These are phyloP conservation scores for Fusarium anthophilum DNA, from an alignment of 2,329 filamentous ascomycete genomes.

Conservation along the genomic window DNA sequence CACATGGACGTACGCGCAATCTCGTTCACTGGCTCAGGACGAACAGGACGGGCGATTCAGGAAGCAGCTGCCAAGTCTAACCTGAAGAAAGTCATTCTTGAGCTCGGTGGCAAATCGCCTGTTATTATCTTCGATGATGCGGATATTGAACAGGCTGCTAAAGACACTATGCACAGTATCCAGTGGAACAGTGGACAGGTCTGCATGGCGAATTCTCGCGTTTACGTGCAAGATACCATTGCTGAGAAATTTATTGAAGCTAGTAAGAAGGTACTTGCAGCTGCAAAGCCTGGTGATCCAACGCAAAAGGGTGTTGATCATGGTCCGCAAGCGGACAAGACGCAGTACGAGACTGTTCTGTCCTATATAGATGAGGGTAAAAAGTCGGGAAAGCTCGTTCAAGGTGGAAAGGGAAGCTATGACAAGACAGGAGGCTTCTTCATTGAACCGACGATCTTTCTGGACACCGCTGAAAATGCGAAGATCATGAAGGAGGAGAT, in stretches of 20 bases:
- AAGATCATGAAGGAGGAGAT: constrained; percentile 68
- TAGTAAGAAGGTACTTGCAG: constrained; percentile 6
- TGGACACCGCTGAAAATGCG: constrained; percentile 40
- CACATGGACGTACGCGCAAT: constrained; percentile 78
- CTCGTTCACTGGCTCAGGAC: constrained; percentile 79
- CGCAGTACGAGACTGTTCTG: constrained; percentile 21
- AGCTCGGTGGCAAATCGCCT: constrained; percentile 75
- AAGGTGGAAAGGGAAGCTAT: constrained; percentile 18
- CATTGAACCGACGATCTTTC: constrained; percentile 30
- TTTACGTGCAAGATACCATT: constrained; percentile 65
- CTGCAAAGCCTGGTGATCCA: constrained; percentile 9
- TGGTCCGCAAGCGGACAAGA: constrained; percentile 26
- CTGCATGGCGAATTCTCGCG: constrained; percentile 67
- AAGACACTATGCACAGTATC: constrained; percentile 57
- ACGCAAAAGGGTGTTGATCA: constrained; percentile 1
- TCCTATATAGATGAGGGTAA: constrained; percentile 30
- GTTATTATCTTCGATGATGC: constrained; percentile 70
- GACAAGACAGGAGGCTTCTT: constrained; percentile 22
- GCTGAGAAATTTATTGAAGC: constrained; percentile 40
- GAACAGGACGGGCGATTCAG: constrained; percentile 77
- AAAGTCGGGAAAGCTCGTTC: not conserved
- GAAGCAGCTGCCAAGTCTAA: constrained; percentile 72
- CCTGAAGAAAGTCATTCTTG: constrained; percentile 71
- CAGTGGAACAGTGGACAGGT: constrained; percentile 66
- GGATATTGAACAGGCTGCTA: constrained; percentile 50